Percentiles rank a stretch among this genome's conserved stretches.
Evolutionary conservation across 768 basidiomycete genomes (phyloP).

Genomic region (Tylopilus rubrobrunneus): DNA sequence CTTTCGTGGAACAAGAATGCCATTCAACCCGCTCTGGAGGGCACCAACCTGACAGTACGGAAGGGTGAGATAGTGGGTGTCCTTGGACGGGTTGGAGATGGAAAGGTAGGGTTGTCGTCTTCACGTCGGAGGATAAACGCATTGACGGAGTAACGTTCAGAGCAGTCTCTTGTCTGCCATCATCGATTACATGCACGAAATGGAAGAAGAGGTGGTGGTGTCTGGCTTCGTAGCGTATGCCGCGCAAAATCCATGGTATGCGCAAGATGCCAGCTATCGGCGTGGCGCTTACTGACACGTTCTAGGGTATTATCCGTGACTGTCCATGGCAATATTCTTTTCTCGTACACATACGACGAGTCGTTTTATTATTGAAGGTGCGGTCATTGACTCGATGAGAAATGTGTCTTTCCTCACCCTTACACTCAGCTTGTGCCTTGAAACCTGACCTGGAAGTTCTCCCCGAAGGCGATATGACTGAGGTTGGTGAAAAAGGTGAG

Average conservation of each 20-base stretch:
- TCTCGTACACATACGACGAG: conserved; percentile 86
- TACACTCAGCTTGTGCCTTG: conserved; percentile 71
- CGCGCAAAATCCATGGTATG: conserved; percentile 81
- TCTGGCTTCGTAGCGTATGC: conserved; percentile 78
- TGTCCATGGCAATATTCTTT: conserved; percentile 87
- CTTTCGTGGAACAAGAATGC: conserved; percentile 70
- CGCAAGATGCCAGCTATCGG: neutral
- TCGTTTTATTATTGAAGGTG: conserved; percentile 80
- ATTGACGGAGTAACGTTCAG: conserved; percentile 29
- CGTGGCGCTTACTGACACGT: neutral
- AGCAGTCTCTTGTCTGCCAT: conserved; percentile 75
- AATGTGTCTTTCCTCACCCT: neutral
- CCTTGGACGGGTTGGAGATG: conserved; percentile 85
- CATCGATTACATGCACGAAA: conserved; percentile 81
- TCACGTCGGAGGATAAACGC: neutral
- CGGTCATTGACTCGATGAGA: neutral
- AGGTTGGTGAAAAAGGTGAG: conserved; percentile 81
- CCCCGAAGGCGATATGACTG: conserved; percentile 77
- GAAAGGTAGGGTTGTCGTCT: conserved; percentile 55
- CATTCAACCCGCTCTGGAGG: conserved; percentile 63
- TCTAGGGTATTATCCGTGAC: conserved; percentile 64
- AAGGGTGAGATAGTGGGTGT: conserved; percentile 86
- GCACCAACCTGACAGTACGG: conserved; percentile 66
- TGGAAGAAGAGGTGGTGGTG: conserved; percentile 68
- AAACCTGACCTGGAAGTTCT: conserved; percentile 75